Percentiles rank a stretch among this genome's conserved stretches.
phyloP scores from a whole-genome alignment of 768 basidiomycete genomes.

The Boletus rubescentipes region DNA sequence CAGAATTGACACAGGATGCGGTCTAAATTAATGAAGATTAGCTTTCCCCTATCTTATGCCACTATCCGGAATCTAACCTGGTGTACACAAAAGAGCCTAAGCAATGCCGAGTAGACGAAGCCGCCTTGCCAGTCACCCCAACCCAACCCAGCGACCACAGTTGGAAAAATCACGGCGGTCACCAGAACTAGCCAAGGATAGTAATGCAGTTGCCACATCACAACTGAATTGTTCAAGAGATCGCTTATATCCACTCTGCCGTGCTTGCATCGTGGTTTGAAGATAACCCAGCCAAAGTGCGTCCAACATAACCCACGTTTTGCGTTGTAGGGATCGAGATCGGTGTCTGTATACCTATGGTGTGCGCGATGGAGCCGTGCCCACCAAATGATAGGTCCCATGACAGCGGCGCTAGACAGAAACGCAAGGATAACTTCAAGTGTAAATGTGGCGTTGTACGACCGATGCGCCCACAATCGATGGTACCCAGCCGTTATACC shows the following conservation, averaged over 20 bases:
- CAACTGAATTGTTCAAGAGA: background rate
- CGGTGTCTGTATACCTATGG: slow-evolving; percentile 9
- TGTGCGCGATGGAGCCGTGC: background rate
- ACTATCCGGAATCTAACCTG: background rate
- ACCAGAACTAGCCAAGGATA: background rate
- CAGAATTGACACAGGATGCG: slow-evolving; percentile 1
- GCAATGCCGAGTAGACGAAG: background rate
- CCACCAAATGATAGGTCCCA: slow-evolving; percentile 2
- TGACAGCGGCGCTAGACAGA: background rate
- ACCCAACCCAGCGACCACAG: background rate
- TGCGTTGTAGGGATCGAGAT: slow-evolving; percentile 4
- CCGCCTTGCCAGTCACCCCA: slow-evolving; percentile 9
- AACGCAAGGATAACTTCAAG: background rate
- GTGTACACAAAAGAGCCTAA: slow-evolving; percentile 1
- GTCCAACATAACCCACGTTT: slow-evolving; percentile 1
- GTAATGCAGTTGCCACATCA: slow-evolving; percentile 1
- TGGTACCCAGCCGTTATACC: slow-evolving; percentile 7
- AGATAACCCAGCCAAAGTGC: background rate
- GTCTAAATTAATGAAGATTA: background rate
- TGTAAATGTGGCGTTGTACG: background rate
- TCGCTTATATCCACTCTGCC: slow-evolving; percentile 4
- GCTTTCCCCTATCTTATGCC: background rate
- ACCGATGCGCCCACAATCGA: background rate
- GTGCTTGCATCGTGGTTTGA: slow-evolving; percentile 1
- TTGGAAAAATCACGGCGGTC: background rate